Conservation (phyloP, 1,284 basidiomycete species). For the Trichosporon ovoides region DNA sequence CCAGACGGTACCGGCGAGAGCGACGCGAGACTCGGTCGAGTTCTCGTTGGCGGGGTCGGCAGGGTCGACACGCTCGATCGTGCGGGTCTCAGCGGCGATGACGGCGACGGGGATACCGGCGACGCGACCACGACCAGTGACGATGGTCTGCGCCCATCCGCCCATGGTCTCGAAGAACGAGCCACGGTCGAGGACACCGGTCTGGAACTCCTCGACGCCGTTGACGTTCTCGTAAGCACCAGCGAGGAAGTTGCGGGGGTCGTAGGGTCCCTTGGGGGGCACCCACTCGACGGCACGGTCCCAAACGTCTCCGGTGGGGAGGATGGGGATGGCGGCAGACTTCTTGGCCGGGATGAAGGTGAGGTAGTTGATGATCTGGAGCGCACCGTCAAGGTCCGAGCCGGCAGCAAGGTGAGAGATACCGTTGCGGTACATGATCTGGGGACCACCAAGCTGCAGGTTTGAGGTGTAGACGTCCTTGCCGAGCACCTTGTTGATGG, state of each 20-base stretch:
- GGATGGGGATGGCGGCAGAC: slow-evolving; percentile 69
- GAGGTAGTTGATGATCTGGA: slow-evolving; percentile 89
- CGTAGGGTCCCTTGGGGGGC: slow-evolving; percentile 91
- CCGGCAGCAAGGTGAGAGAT: slow-evolving; percentile 92
- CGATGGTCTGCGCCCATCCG: slow-evolving; percentile 98
- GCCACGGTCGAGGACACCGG: slow-evolving; percentile 93
- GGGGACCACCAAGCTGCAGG: slow-evolving; percentile 95
- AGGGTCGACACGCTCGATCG: slow-evolving; percentile 92
- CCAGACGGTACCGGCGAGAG: slow-evolving; percentile 99
- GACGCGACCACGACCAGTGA: slow-evolving; percentile 84
- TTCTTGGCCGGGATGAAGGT: slow-evolving; percentile 79
- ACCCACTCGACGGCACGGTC: slow-evolving; percentile 87
- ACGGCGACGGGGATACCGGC: slow-evolving; percentile 97
- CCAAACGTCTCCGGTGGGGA: slow-evolving; percentile 70
- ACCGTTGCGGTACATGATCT: slow-evolving; percentile 99
- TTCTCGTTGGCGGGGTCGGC: slow-evolving; percentile 98
- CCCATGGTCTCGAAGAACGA: slow-evolving; percentile 64
- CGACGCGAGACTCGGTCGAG: slow-evolving; percentile 95
- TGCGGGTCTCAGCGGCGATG: slow-evolving; percentile 85
- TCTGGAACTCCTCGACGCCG: slow-evolving; percentile 63
- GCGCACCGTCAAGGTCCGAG: slow-evolving; percentile 90
- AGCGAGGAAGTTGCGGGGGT: slow-evolving; percentile 95
- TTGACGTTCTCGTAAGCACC: slow-evolving; percentile 80
- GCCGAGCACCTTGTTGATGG: slow-evolving; percentile 98
- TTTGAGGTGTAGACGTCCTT: slow-evolving; percentile 99